Evolutionary conservation across 1,284 basidiomycete species (phyloP), one percentile per base, ranked within the genome.

Genomic region (Moesziomyces parantarcticus): DNA sequence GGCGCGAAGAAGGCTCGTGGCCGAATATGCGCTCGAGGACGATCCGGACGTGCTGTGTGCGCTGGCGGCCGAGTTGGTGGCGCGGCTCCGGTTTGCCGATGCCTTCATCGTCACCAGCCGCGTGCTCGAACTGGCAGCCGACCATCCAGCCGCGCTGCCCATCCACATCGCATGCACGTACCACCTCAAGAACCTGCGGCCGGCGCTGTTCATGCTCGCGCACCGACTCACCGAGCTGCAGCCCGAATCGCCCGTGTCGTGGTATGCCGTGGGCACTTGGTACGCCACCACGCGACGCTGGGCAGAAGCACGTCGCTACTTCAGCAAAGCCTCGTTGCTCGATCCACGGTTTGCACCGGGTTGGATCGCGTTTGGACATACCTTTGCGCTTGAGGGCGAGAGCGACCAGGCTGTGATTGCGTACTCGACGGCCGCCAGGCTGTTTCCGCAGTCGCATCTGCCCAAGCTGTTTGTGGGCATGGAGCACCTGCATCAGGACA

Each of bases 261-360:
- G 97, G 97, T 99, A 98, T 84, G 94, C 96, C 3, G 97, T 98
- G 21, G 97, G 96, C 0, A 89, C 97, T 40, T 99, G 96, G 93
- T 99, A 99, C 83, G 89, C 96, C 55, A 89, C 90, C 26, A 89
- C 90, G 18, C 88, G 89, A 55, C 91, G 95, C 75, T 99, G 79
- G 79, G 57, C 66, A 3, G 81, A 83, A 52, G 82, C 82, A 16
- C 58, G 82, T 22, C 70, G 80, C 10, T 81, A 82, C 54, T 83
- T 81, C 42, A 73, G 93, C 82, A 99, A 99, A 88, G 92, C 95
- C 0, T 93, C 92, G 13, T 85, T 98, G n/a, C 92, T 98, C 88
- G 96, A 99, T 82, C 92, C 94, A 20, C 89, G 95, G 6, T 98
- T 97, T 84, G 93, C 90, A 0, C 94, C 97, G 4, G 93, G 94